Percentiles rank a stretch among this genome's conserved stretches.
Evolutionary conservation across 2,329 filamentous ascomycete species (phyloP).

Genomic region (Neocucurbitaria cava): DNA sequence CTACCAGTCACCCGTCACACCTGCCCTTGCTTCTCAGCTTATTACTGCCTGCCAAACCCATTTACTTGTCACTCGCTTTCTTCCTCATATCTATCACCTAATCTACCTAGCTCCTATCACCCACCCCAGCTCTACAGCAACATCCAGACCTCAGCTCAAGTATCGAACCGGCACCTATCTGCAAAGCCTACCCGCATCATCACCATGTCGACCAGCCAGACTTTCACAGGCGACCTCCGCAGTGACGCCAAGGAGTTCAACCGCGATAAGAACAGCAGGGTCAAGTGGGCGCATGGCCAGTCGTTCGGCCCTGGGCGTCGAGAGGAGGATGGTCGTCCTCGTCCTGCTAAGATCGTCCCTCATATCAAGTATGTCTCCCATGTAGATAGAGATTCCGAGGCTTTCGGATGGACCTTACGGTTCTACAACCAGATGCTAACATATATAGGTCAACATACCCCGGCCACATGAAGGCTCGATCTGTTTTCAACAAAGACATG

Average conservation of each 20-base stretch:
- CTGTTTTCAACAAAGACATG: conserved; percentile 54
- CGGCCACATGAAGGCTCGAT: conserved; percentile 43
- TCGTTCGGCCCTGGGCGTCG: conserved; percentile 48
- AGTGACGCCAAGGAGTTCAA: conserved; percentile 60
- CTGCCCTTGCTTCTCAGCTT: conserved; percentile 30
- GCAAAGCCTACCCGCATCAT: not conserved
- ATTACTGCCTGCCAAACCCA: conserved; percentile 30
- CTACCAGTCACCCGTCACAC: conserved; percentile 39
- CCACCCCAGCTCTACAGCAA: conserved; percentile 13
- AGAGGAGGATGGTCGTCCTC: conserved; percentile 43
- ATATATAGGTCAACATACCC: conserved; percentile 25
- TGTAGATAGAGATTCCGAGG: not conserved
- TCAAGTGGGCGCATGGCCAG: conserved; percentile 59
- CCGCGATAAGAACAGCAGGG: conserved; percentile 57
- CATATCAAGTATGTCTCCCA: conserved; percentile 38
- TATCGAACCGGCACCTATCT: not conserved
- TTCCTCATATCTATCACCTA: conserved; percentile 18
- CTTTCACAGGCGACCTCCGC: conserved; percentile 61
- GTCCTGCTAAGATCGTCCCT: conserved; percentile 43
- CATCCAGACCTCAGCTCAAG: not conserved
- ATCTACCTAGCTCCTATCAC: conserved; percentile 19
- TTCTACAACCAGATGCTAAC: conserved; percentile 15
- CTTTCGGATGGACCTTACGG: not conserved
- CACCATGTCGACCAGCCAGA: conserved; percentile 56
- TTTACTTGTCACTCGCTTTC: conserved; percentile 11